phyloP scores from a whole-genome alignment of 805 yeast genomes.

The Cyberlindnera mycetangii region DNA sequence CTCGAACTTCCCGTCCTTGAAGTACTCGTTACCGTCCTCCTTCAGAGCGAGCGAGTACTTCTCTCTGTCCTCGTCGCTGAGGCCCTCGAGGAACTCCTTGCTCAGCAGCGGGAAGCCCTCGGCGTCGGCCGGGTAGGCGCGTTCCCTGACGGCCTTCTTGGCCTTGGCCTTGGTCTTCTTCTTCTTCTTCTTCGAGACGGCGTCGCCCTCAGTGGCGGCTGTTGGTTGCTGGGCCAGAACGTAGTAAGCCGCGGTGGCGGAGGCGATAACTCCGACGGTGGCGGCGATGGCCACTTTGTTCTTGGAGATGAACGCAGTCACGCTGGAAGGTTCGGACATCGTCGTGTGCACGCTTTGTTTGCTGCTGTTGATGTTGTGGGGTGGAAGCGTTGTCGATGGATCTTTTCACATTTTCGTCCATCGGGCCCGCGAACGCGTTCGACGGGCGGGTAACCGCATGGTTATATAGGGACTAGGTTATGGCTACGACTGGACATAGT shows the following conservation, averaged over 20 bases:
- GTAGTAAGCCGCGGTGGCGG: slow-evolving; percentile 61
- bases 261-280: slow-evolving; percentile 59
- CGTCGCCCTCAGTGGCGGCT: slow-evolving; percentile 11
- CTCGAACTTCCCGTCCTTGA: slow-evolving; percentile 64
- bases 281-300: slow-evolving; percentile 63
- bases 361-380: neutral
- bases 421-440: too few relatives aligned
- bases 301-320: slow-evolving; percentile 32
- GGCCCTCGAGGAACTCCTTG: slow-evolving; percentile 40
- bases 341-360: neutral
- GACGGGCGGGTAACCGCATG: neutral
- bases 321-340: slow-evolving; percentile 27
- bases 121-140: slow-evolving; percentile 48
- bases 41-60: slow-evolving; percentile 73
- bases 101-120: slow-evolving; percentile 59
- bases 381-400: neutral
- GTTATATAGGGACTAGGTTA: neutral
- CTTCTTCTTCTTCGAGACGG: slow-evolving; percentile 39
- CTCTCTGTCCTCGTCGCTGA: slow-evolving; percentile 52
- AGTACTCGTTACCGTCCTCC: slow-evolving; percentile 82
- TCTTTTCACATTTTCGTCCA: slow-evolving; percentile 2
- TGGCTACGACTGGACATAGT: too few relatives aligned
- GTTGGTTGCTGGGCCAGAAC: slow-evolving; percentile 40
- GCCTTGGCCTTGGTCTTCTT: slow-evolving; percentile 30
- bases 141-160: slow-evolving; percentile 27